Evolutionary conservation across 2,329 filamentous ascomycete genomes (phyloP).

Genomic region (Trichophyton simii): DNA sequence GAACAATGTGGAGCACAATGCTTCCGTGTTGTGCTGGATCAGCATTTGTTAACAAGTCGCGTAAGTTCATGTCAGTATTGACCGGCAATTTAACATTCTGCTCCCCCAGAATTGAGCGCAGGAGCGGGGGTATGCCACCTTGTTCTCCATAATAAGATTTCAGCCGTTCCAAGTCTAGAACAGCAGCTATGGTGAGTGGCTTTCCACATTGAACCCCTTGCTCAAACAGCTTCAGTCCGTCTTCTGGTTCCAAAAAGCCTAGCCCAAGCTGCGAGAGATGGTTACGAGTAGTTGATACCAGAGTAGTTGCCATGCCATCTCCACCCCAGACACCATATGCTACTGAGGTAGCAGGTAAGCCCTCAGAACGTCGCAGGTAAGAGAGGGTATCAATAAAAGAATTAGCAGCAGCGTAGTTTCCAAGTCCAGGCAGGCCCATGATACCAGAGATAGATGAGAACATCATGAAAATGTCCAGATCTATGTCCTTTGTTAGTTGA

Average conservation of each 20-base stretch:
- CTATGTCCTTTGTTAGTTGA: background rate
- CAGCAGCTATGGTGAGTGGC: background rate
- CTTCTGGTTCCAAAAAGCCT: background rate
- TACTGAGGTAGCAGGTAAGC: background rate
- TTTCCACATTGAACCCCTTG: background rate
- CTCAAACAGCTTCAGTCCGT: background rate
- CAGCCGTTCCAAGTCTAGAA: background rate
- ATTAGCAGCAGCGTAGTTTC: slow-evolving; percentile 10
- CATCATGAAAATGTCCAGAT: slow-evolving; percentile 17
- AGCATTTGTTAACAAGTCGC: background rate
- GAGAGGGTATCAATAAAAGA: slow-evolving; percentile 11
- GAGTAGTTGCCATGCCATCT: background rate
- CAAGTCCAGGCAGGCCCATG: slow-evolving; percentile 6
- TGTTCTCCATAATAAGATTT: slow-evolving; percentile 1
- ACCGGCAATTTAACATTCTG: background rate
- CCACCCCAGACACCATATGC: slow-evolving; percentile 2
- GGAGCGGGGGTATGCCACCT: background rate
- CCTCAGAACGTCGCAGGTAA: slow-evolving; percentile 11
- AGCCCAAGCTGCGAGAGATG: slow-evolving; percentile 31
- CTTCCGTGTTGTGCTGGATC: background rate
- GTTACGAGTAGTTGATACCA: background rate
- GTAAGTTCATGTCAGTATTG: background rate
- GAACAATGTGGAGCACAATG: background rate
- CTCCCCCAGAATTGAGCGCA: background rate
- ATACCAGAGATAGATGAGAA: slow-evolving; percentile 9